Percentiles rank a stretch among this genome's conserved stretches.
Evolutionary conservation across 1,139 yeast genomes (phyloP).

Genomic region (Magnusiomyces starmeri): DNA sequence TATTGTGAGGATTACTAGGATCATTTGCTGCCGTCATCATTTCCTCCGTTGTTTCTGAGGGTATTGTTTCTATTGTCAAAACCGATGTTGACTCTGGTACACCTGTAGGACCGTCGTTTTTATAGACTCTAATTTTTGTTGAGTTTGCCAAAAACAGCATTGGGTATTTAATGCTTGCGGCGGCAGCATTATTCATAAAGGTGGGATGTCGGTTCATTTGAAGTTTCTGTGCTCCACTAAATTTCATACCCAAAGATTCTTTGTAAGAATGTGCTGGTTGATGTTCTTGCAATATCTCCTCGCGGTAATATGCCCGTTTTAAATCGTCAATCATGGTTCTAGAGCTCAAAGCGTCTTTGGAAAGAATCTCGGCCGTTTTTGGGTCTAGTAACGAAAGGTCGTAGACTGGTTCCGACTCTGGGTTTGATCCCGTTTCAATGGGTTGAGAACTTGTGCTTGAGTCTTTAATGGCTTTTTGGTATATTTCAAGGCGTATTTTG

Average conservation of each 20-base stretch:
- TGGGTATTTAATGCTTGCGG: conserved; percentile 18
- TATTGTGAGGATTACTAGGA: conserved; percentile 44
- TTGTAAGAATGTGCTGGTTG: conserved; percentile 10
- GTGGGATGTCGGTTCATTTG: conserved; percentile 17
- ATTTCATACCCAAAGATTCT: conserved; percentile 17
- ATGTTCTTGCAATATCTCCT: conserved; percentile 1
- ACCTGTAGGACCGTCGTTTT: conserved; percentile 19
- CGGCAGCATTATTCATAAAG: conserved; percentile 25
- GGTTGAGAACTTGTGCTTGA: too few relatives aligned
- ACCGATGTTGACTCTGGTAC: conserved; percentile 16
- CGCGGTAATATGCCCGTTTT: conserved; percentile 2
- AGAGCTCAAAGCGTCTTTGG: too few relatives aligned
- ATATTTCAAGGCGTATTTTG: too few relatives aligned
- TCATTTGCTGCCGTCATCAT: conserved; percentile 25
- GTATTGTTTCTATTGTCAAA: conserved; percentile 19
- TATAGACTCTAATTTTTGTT: conserved; percentile 19
- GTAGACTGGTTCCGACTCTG: too few relatives aligned
- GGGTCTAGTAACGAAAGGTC: too few relatives aligned
- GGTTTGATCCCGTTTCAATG: too few relatives aligned
- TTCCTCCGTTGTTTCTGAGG: conserved; percentile 18
- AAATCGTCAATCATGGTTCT: conserved; percentile 1
- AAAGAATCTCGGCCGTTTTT: too few relatives aligned
- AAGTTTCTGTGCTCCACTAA: conserved; percentile 16
- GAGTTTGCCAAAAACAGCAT: conserved; percentile 22
- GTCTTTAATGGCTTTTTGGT: too few relatives aligned